These are phyloP conservation scores for Botrytis fragariae DNA, from an alignment of 2,329 filamentous ascomycete genomes.

Conservation along the genomic window DNA sequence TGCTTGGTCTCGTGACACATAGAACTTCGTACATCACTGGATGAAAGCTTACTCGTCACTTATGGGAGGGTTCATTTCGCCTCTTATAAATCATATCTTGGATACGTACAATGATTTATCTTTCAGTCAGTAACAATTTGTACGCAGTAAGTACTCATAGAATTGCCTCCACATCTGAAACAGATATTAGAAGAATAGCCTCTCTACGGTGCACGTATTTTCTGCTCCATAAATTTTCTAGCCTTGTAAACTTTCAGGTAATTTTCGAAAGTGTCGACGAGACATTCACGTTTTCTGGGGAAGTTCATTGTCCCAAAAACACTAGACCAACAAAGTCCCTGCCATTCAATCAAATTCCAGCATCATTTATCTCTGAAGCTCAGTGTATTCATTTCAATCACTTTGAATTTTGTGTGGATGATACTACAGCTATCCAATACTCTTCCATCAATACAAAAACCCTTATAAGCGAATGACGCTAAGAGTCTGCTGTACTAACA, in stretches of 20 bases:
- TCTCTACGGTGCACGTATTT: neutral
- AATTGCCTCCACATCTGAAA: no score
- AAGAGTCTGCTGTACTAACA: neutral
- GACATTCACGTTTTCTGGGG: neutral
- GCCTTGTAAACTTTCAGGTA: neutral
- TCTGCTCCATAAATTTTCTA: neutral
- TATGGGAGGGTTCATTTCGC: no score
- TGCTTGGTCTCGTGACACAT: neutral
- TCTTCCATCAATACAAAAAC: neutral
- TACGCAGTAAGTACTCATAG: neutral
- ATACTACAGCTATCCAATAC: neutral
- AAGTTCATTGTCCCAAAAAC: neutral
- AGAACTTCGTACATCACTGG: no score
- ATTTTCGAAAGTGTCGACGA: neutral
- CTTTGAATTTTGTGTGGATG: neutral
- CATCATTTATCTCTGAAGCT: neutral
- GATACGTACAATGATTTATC: no score
- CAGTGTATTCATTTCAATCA: neutral
- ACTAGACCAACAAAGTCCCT: rapidly evolving
- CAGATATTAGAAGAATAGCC: no score
- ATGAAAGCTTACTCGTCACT: no score
- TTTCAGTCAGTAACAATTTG: neutral
- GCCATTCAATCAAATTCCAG: neutral
- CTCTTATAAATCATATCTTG: neutral
- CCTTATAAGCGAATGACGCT: neutral